These are phyloP conservation scores for Komagataella populi DNA, from an alignment of 805 yeast species.

Conservation along the genomic window DNA sequence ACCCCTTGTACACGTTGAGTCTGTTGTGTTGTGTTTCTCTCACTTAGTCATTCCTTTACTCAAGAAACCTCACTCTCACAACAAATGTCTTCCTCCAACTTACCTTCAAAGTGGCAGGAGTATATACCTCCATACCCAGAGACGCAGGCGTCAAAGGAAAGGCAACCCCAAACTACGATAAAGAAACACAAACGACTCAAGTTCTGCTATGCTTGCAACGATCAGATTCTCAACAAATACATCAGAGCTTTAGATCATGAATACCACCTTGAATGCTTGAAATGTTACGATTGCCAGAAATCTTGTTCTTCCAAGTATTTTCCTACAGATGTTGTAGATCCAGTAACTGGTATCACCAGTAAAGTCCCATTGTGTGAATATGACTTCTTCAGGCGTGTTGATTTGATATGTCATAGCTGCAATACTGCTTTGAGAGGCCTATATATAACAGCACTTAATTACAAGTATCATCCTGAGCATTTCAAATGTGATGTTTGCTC, in stretches of 20 bases:
- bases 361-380: conserved; percentile 72
- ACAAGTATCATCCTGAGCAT: conserved; percentile 89
- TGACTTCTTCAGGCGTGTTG: conserved; percentile 78
- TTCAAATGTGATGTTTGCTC: conserved; percentile 84
- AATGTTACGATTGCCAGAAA: conserved; percentile 72
- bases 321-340: conserved; percentile 42
- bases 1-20: background rate
- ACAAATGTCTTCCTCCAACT: background rate
- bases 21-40: background rate
- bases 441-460: conserved; percentile 85
- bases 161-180: background rate
- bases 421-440: conserved; percentile 80
- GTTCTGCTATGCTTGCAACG: conserved; percentile 37
- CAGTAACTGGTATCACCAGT: conserved; percentile 17
- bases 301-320: conserved; percentile 82
- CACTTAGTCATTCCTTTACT: background rate
- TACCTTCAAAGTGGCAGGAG: background rate
- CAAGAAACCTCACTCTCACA: background rate
- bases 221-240: conserved; percentile 54
- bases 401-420: conserved; percentile 79
- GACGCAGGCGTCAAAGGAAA: background rate
- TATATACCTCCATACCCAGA: background rate
- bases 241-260: conserved; percentile 73
- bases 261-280: conserved; percentile 80
- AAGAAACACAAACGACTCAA: conserved; percentile 9